Percentiles rank a stretch among this genome's conserved stretches.
Evolutionary conservation across 2,329 filamentous ascomycete genomes (phyloP).

Genomic region (Penicillium glabrum): DNA sequence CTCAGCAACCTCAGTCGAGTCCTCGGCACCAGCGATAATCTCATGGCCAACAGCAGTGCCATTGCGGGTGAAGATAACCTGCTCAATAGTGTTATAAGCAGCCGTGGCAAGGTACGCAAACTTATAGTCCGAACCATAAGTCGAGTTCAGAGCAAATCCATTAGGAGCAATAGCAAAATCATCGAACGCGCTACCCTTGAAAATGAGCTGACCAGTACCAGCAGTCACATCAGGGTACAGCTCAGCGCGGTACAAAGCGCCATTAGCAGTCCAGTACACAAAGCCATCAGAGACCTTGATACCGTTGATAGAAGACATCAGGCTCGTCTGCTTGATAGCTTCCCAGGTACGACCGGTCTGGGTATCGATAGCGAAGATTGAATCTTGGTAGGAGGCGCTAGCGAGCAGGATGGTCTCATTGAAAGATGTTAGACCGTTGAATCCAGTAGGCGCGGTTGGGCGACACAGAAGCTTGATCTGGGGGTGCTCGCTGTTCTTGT

Average conservation of each 20-base stretch:
- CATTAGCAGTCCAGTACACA: neutral
- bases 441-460: neutral
- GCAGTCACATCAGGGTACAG: neutral
- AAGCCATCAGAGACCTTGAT: neutral
- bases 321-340: neutral
- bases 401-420: neutral
- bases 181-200: neutral
- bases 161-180: neutral
- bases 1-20: neutral
- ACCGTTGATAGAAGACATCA: neutral
- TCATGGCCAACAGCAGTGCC: neutral
- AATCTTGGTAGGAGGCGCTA: neutral
- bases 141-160: neutral
- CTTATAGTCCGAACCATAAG: neutral
- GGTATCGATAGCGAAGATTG: neutral
- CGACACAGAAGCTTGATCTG: neutral
- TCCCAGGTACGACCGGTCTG: neutral
- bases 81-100: neutral
- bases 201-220: neutral
- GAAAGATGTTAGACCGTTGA: neutral
- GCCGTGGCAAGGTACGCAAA: neutral
- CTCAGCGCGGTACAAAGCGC: neutral
- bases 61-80: constrained; percentile 1
- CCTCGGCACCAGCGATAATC: constrained; percentile 1
- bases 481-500: neutral